phyloP scores from a whole-genome alignment of 305 asterid genomes.

The Fraxinus velutina region DNA sequence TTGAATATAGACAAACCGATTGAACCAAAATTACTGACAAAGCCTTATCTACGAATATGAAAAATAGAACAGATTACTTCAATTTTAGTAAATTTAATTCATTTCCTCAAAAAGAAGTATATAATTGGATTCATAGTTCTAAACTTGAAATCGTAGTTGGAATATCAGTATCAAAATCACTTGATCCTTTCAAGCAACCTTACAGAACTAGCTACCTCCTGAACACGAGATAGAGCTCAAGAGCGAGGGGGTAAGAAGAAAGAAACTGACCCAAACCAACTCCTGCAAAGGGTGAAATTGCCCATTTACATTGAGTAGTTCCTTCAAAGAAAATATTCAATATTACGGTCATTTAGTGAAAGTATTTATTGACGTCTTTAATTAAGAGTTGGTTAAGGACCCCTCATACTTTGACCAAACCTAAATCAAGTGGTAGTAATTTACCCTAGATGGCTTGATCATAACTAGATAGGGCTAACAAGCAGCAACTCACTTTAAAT shows the following conservation, averaged over 20 bases:
- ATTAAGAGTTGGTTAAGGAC: background rate
- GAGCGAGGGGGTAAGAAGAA: background rate
- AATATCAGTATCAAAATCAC: background rate
- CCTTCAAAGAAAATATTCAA: background rate
- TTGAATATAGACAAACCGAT: background rate
- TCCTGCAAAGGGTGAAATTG: background rate
- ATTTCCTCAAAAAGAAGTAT: background rate
- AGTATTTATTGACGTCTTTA: background rate
- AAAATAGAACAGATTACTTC: background rate
- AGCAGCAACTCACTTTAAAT: constrained; percentile 9
- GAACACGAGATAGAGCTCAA: background rate
- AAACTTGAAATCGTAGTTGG: background rate
- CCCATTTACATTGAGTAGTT: background rate
- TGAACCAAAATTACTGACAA: background rate
- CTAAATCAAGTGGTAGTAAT: constrained; percentile 17
- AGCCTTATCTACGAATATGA: background rate
- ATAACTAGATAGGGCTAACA: background rate
- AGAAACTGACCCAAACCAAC: background rate
- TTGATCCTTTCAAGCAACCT: background rate
- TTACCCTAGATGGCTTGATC: background rate
- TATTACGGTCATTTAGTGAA: background rate
- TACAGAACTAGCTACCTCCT: background rate
- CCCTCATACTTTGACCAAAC: background rate
- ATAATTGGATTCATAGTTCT: background rate
- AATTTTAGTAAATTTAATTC: background rate